Evolutionary conservation across 2,329 filamentous ascomycete species (phyloP).

Genomic region (Dothistroma pini): DNA sequence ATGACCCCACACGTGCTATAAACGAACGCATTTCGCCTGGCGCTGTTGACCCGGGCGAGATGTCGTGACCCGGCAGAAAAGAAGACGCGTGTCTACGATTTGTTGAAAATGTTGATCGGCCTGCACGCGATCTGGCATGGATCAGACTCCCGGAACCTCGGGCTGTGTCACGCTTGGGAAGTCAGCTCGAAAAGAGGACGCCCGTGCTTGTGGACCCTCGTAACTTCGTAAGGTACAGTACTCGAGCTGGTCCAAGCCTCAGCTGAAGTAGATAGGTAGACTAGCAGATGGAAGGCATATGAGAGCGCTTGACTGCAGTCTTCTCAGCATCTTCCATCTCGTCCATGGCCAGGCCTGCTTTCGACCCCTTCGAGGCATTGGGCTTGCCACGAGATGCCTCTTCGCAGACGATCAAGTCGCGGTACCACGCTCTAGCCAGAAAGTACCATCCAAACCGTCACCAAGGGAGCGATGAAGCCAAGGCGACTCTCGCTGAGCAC

Average conservation of each 20-base stretch:
- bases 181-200: not conserved
- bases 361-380: conserved; percentile 80
- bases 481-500: conserved; percentile 25
- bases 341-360: conserved; percentile 20
- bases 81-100: not conserved
- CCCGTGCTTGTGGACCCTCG: not conserved
- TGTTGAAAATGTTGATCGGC: not conserved
- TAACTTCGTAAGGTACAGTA: no score
- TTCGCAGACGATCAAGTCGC: conserved; percentile 75
- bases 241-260: conserved; percentile 2
- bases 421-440: conserved; percentile 85
- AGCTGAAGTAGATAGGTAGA: not conserved
- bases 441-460: conserved; percentile 63
- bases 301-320: conserved; percentile 22
- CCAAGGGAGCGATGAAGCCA: conserved; percentile 49
- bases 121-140: conserved; percentile 1
- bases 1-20: conserved; percentile 4
- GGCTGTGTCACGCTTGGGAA: not conserved
- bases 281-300: not conserved
- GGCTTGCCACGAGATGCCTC: conserved; percentile 68
- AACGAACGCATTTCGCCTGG: conserved; percentile 1
- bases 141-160: not conserved
- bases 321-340: conserved; percentile 5
- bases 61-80: not conserved
- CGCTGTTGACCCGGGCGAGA: not conserved